phyloP scores from a whole-genome alignment of 2,329 filamentous ascomycete genomes.

The Ophiostoma sp. region DNA sequence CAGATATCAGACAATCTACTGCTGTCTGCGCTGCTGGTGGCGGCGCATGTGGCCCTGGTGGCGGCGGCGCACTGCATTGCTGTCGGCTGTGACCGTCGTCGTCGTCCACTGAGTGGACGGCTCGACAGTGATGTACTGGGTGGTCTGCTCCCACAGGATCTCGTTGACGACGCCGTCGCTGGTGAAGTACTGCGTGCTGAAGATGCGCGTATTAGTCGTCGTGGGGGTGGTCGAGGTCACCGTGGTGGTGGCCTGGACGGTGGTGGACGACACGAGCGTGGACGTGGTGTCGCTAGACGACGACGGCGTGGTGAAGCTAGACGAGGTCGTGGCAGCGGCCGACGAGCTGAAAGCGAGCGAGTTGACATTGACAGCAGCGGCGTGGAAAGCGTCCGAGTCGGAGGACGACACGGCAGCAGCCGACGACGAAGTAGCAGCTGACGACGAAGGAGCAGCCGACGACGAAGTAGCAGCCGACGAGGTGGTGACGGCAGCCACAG shows the following conservation, averaged over 20 bases:
- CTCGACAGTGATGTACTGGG: slow-evolving; percentile 46
- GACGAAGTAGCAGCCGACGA: not conserved
- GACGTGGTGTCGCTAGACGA: slow-evolving; percentile 10
- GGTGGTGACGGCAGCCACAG: slow-evolving; percentile 15
- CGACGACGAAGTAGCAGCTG: not conserved
- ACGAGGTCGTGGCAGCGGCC: slow-evolving; percentile 6
- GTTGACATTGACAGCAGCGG: slow-evolving; percentile 22
- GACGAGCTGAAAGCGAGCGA: not conserved
- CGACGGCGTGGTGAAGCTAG: not conserved
- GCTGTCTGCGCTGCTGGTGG: slow-evolving; percentile 28
- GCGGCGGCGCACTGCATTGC: slow-evolving; percentile 31
- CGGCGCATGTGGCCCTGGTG: slow-evolving; percentile 37
- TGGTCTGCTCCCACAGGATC: slow-evolving; percentile 53
- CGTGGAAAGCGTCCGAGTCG: not conserved
- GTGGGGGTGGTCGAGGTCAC: slow-evolving; percentile 29
- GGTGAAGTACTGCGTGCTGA: slow-evolving; percentile 52
- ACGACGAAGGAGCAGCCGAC: not conserved
- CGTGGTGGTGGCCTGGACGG: not conserved
- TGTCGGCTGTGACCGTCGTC: slow-evolving; percentile 31
- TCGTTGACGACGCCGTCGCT: slow-evolving; percentile 48
- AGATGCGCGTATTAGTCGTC: slow-evolving; percentile 33
- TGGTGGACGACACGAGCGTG: slow-evolving; percentile 12
- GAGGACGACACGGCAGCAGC: not conserved
- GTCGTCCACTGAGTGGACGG: slow-evolving; percentile 40
- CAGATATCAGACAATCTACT: slow-evolving; percentile 5